Base-by-base conservation (phyloP, 768 basidiomycete species). In the Phallus indusiatus region DNA sequence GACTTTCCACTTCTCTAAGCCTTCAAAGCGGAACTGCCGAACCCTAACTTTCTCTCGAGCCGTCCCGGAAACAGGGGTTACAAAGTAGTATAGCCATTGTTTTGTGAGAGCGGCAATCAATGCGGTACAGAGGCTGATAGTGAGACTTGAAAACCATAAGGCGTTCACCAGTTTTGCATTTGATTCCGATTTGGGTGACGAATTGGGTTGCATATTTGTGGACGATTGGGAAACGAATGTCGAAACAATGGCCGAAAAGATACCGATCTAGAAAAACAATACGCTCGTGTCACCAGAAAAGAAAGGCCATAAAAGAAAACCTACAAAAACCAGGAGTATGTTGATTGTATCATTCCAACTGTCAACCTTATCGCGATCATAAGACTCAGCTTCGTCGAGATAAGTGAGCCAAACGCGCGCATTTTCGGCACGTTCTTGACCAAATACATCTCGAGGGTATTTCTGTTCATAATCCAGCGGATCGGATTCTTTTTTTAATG, bases 91-190 rank as follows among this genome's bases (percentile, higher is more conserved):
- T 1, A 68, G 36, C 69, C 67, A 68, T 47, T 69, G 67, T 56
- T 68, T 70, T n/a, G 67, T 66, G 22, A 68, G 56, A 37, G 67
- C 62, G 20, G 64, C 64, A 24, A 66, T 50, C 11, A 69, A 58
- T 1, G 68, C 69, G 11, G 66, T 60, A 9, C 64, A 60, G 33
- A 71, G 67, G 33, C 63, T 63, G 61, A 62, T 60, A 6, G 65
- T 55, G 1, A 71, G 61, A 34, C 65, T 65, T 16, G 61, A 55
- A 53, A 67, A 66, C 66, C 67, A 67, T 1, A 70, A 58, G 1
- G 56, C 51, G 60, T 67, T 70, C 55, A 67, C 34, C 35, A 46
- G 47, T 16, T 59, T 28, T 28, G 28, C 28, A 7, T 28, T 28
- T 28, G 7, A 28, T 3, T 2, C 2, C 7, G 28, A 7, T 28